These are phyloP conservation scores for Mortierella sp. DNA, from an alignment of 371 early-diverging fungal genomes.

Conservation along the genomic window DNA sequence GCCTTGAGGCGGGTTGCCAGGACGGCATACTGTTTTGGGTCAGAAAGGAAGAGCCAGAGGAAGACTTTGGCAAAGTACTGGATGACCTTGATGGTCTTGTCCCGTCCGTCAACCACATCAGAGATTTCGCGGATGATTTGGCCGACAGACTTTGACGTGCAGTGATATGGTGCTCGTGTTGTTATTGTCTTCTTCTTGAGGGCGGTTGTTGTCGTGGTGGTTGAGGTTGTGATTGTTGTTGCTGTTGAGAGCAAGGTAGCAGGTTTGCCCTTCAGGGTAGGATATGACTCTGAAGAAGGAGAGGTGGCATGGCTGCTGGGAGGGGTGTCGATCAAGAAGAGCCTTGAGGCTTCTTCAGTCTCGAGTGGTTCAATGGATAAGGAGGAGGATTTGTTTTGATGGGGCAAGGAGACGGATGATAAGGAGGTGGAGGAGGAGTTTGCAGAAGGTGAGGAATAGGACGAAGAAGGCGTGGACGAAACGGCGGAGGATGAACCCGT, in stretches of 20 bases:
- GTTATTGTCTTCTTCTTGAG: background rate
- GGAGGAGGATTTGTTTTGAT: slow-evolving; percentile 14
- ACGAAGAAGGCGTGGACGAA: slow-evolving; percentile 12
- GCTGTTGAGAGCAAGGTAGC: background rate
- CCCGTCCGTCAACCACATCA: slow-evolving; percentile 82
- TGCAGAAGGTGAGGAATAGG: slow-evolving; percentile 21
- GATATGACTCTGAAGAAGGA: slow-evolving; percentile 45
- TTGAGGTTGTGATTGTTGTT: background rate
- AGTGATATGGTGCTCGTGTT: slow-evolving; percentile 27
- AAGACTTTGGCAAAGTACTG: slow-evolving; percentile 83
- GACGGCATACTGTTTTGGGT: slow-evolving; percentile 56
- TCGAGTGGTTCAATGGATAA: slow-evolving; percentile 30
- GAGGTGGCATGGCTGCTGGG: slow-evolving; percentile 54
- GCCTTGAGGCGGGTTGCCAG: slow-evolving; percentile 60
- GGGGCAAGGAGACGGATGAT: slow-evolving; percentile 33
- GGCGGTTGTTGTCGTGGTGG: background rate
- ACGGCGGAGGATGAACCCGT: slow-evolving; percentile 15
- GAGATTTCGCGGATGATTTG: slow-evolving; percentile 67
- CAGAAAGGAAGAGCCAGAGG: slow-evolving; percentile 65
- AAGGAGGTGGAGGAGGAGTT: slow-evolving; percentile 36
- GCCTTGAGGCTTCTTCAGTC: slow-evolving; percentile 18
- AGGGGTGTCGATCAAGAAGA: slow-evolving; percentile 43
- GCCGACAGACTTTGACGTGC: slow-evolving; percentile 29
- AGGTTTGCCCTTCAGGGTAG: slow-evolving; percentile 11
- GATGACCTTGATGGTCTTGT: slow-evolving; percentile 85